Evolutionary conservation across 495 filamentous ascomycete genomes (phyloP).

Genomic region (Trichoderma virens): DNA sequence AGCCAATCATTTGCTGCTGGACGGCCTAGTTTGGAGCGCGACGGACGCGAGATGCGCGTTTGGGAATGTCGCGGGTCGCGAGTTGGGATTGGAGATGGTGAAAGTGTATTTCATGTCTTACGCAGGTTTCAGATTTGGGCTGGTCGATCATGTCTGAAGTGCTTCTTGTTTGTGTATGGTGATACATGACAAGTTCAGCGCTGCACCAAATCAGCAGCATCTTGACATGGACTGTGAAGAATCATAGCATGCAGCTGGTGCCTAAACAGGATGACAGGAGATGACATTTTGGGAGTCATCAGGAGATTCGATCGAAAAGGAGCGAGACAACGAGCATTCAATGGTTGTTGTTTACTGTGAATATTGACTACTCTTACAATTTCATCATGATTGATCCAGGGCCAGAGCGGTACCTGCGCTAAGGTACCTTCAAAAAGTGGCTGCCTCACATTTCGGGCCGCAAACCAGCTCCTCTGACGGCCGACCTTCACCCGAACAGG

Average conservation of each 20-base stretch:
- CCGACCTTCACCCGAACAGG: constrained; percentile 5
- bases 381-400: too few species aligned
- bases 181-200: too few species aligned
- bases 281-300: not conserved
- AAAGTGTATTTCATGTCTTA: not conserved
- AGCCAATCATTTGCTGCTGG: not conserved
- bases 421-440: not conserved
- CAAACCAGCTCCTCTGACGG: not conserved
- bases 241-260: too few species aligned
- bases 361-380: too few species aligned
- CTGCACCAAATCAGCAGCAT: too few species aligned
- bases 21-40: not conserved
- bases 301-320: not conserved
- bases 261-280: too few species aligned
- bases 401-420: too few species aligned
- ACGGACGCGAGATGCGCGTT: constrained; percentile 4
- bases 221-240: too few species aligned
- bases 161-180: not conserved
- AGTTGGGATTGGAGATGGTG: not conserved
- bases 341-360: not conserved
- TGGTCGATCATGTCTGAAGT: not conserved
- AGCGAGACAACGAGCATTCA: not conserved
- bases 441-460: not conserved
- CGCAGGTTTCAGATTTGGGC: not conserved
- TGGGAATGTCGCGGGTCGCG: not conserved